A percentile compares a stretch with the other conserved stretches of the same genome.
phyloP scores from a whole-genome alignment of 495 filamentous ascomycete species.

The Jackrogersella multiformis region DNA sequence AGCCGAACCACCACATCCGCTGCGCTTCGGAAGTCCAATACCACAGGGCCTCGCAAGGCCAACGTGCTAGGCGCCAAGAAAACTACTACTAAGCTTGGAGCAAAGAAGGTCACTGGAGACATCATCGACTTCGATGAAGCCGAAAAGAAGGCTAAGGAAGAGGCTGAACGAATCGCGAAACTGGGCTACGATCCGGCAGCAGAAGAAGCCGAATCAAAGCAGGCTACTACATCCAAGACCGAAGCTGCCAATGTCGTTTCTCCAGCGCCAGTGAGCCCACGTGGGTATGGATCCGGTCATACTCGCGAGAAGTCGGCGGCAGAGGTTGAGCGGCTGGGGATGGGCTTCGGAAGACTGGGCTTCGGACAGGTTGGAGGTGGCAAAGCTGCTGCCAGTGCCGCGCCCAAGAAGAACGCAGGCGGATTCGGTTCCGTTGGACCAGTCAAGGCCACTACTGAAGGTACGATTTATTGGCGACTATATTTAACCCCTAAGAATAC shows the following conservation, averaged over 20 bases:
- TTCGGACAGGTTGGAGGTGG: slow-evolving; percentile 85
- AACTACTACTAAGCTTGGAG: slow-evolving; percentile 77
- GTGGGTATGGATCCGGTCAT: slow-evolving; percentile 68
- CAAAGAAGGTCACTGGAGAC: slow-evolving; percentile 84
- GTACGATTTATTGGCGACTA: slow-evolving; percentile 56
- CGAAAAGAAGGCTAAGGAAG: slow-evolving; percentile 95
- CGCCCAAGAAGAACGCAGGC: slow-evolving; percentile 77
- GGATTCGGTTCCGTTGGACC: slow-evolving; percentile 86
- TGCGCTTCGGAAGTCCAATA: slow-evolving; percentile 76
- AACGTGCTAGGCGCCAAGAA: slow-evolving; percentile 93
- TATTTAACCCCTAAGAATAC: not conserved
- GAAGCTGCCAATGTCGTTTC: slow-evolving; percentile 68
- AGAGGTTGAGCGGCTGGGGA: slow-evolving; percentile 89
- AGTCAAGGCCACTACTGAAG: slow-evolving; percentile 72
- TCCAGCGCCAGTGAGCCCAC: slow-evolving; percentile 79
- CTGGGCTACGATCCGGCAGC: slow-evolving; percentile 97
- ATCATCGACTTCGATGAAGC: slow-evolving; percentile 95
- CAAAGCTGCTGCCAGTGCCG: slow-evolving; percentile 65
- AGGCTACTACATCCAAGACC: slow-evolving; percentile 54
- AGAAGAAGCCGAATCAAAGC: slow-evolving; percentile 72
- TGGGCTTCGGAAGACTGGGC: slow-evolving; percentile 87
- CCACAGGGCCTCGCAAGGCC: slow-evolving; percentile 74
- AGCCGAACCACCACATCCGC: slow-evolving; percentile 78
- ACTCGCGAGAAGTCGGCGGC: slow-evolving; percentile 66
- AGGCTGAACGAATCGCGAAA: slow-evolving; percentile 95